Evolutionary conservation across 2,329 filamentous ascomycete genomes (phyloP), one percentile per base, ranked within the genome.

Genomic region (Ophiostoma australiae): DNA sequence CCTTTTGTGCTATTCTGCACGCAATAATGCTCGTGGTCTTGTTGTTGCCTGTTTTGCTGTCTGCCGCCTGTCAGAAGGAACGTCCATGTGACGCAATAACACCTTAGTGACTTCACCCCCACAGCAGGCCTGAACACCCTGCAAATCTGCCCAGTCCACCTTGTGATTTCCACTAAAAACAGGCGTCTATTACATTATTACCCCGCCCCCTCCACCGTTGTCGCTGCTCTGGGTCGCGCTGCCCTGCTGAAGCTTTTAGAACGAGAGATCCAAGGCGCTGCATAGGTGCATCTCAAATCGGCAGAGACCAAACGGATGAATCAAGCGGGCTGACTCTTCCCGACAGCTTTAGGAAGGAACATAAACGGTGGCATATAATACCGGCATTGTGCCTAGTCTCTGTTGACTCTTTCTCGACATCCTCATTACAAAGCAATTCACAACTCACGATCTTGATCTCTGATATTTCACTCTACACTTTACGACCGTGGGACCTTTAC

Each of bases 81-180:
- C 31, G 63, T 66, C 33, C 63, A 66, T 66, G 63, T 66, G 35
- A 66, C 58, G 58, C 58, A 66, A 37, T 66, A 37, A n/a, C 44
- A n/a, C 52, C 52, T 10, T 27, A 31, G 17, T 52, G 17, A 52
- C n/a, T 23, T 20, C 7, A 8, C 52, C 52, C 52, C 52, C 52
- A 58, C 52, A 27, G 11, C 17, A 27, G n/a, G 52, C 52, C 52
- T 58, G 3, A 58, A 13, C 52, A 58, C 52, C 2, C 52, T 58
- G 52, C 52, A 58, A 58, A 58, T 20, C 58, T 20, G 58, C 58
- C 58, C 58, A 58, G 58, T 63, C 23, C 58, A 63, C 27, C 48
- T 27, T 63, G 27, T 63, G 58, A 63, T 63, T 27, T n/a, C 58
- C 58, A 63, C 58, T 63, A 63, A 63, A 58, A 58, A 17, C 27